Percentiles rank a stretch among this genome's conserved stretches.
These are phyloP conservation scores for Skeletonema marinoi DNA, from an alignment of 108 stramenopile genomes.

Conservation along the genomic window DNA sequence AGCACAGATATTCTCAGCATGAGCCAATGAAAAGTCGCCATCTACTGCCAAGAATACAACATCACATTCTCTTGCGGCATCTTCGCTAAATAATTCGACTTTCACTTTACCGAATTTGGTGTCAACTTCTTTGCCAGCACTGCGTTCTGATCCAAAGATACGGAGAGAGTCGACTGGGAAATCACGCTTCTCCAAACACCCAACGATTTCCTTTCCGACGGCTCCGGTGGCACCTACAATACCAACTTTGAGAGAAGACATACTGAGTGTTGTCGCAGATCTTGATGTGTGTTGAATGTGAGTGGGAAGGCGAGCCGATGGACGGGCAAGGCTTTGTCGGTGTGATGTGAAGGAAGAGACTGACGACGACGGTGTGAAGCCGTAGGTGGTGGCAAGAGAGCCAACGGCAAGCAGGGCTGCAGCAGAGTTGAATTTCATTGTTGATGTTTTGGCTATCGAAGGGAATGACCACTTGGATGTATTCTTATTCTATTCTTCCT, in stretches of 20 bases:
- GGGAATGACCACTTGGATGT: background rate
- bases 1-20: slow-evolving; percentile 71
- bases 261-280: background rate
- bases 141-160: slow-evolving; percentile 86
- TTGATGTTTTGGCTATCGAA: background rate
- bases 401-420: background rate
- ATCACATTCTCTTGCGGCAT: slow-evolving; percentile 77
- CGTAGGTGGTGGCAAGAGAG: background rate
- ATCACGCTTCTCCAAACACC: slow-evolving; percentile 75
- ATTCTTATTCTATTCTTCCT: slow-evolving; percentile 62
- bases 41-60: slow-evolving; percentile 90
- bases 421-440: background rate
- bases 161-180: slow-evolving; percentile 80
- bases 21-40: slow-evolving; percentile 86
- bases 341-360: slow-evolving; percentile 1
- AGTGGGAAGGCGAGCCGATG: background rate
- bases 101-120: slow-evolving; percentile 84
- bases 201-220: slow-evolving; percentile 95
- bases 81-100: slow-evolving; percentile 85
- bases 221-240: slow-evolving; percentile 98
- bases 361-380: background rate
- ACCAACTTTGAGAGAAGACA: slow-evolving; percentile 71
- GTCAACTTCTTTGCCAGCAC: slow-evolving; percentile 81
- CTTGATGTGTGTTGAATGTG: background rate
- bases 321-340: background rate